These are phyloP conservation scores for Bacidia rubella DNA, from an alignment of 495 filamentous ascomycete genomes.

Conservation along the genomic window DNA sequence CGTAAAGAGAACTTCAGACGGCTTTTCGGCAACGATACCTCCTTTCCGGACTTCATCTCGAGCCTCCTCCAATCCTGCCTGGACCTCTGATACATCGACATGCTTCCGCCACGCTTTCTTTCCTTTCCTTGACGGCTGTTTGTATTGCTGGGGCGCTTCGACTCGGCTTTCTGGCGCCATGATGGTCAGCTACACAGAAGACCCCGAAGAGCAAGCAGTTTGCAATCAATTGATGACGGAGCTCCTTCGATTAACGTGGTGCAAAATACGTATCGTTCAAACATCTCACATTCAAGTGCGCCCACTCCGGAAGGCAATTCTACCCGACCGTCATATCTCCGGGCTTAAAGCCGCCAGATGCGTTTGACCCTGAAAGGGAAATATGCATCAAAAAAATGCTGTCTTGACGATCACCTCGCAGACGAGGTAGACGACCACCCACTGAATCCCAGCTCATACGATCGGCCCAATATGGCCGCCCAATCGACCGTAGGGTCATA, in stretches of 20 bases:
- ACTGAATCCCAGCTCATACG: not conserved
- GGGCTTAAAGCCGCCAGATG: no score
- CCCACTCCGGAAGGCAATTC: not conserved
- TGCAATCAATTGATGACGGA: no score
- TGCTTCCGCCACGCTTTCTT: constrained; percentile 99
- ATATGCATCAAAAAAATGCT: constrained; percentile 5
- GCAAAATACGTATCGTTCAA: no score
- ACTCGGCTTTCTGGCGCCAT: not conserved
- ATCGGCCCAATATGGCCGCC: constrained; percentile 24
- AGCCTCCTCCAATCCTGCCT: constrained; percentile 66
- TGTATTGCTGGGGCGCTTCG: constrained; percentile 44
- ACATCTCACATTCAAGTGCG: no score
- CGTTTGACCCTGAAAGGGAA: constrained; percentile 3
- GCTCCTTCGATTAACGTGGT: no score
- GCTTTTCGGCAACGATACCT: constrained; percentile 68
- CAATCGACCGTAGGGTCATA: constrained; percentile 64
- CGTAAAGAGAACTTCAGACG: constrained; percentile 66
- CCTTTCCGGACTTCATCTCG: constrained; percentile 82
- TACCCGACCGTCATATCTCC: no score
- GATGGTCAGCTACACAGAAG: not conserved
- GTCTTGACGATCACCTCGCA: not conserved
- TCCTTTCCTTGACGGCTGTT: constrained; percentile 86
- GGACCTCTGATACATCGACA: constrained; percentile 77
- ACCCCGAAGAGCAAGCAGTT: not conserved
- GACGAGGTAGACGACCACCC: not conserved